Conservation (phyloP, 2,329 filamentous ascomycete genomes). For the Fusarium metavorans region DNA sequence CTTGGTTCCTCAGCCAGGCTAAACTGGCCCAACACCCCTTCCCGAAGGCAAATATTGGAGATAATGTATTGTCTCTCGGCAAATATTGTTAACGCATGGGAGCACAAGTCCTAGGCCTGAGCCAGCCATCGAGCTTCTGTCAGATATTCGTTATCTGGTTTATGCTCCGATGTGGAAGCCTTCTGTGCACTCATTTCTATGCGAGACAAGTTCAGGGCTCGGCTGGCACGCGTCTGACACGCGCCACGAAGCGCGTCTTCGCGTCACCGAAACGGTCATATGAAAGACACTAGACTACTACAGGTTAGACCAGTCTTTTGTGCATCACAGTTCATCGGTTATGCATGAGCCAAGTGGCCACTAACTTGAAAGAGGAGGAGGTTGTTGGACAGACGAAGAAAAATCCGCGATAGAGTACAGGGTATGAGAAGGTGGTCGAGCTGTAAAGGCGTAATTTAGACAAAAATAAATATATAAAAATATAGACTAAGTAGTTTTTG, state of each 20-base stretch:
- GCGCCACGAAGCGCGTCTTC: background rate
- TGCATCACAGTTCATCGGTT: background rate
- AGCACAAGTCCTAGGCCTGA: background rate
- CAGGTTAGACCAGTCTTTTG: background rate
- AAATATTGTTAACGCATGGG: background rate
- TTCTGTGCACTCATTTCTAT: background rate
- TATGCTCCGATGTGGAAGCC: background rate
- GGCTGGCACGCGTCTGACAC: background rate
- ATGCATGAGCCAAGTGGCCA: background rate
- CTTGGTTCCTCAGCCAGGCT: background rate
- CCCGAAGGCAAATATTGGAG: background rate
- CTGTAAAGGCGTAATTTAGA: too few species aligned
- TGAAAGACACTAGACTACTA: background rate
- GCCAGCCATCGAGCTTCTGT: background rate
- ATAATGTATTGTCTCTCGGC: background rate
- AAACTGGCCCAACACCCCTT: background rate
- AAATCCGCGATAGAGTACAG: too few species aligned
- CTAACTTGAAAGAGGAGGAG: too few species aligned
- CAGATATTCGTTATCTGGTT: background rate
- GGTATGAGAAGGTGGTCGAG: too few species aligned
- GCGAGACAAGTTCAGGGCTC: background rate
- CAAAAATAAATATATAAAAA: too few species aligned
- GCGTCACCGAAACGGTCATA: background rate
- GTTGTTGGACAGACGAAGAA: too few species aligned
- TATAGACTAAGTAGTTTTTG: too few species aligned